A percentile compares a stretch with the other conserved stretches of the same genome.
Evolutionary conservation across 2,329 filamentous ascomycete genomes (phyloP).

Genomic region (Aspergillus oerlinghausenensis): DNA sequence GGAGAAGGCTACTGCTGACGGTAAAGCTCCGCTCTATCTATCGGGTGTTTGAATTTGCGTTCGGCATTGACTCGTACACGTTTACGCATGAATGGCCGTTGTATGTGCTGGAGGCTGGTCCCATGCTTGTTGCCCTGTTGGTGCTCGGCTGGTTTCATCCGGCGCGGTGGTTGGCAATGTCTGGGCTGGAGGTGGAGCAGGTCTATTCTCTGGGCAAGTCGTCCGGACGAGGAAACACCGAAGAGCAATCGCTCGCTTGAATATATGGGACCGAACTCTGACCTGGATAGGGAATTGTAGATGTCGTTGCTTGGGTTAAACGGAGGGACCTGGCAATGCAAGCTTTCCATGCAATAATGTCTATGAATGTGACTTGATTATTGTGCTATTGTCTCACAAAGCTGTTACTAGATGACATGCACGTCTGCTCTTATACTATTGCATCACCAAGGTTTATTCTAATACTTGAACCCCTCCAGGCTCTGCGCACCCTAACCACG

Average conservation of each 20-base stretch:
- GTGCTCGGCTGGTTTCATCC: slow-evolving; percentile 51
- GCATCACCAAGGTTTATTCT: not conserved
- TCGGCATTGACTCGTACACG: slow-evolving; percentile 49
- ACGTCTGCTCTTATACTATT: not conserved
- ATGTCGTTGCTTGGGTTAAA: not conserved
- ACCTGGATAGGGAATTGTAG: too few species aligned
- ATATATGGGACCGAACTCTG: too few species aligned
- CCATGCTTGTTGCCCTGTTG: slow-evolving; percentile 42
- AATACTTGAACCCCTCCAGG: not conserved
- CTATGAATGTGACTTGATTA: not conserved
- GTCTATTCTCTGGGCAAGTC: slow-evolving; percentile 5
- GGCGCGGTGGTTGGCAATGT: slow-evolving; percentile 32
- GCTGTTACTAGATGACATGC: not conserved
- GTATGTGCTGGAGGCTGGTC: slow-evolving; percentile 49
- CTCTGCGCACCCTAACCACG: not conserved
- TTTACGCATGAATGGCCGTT: slow-evolving; percentile 52
- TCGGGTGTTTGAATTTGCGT: slow-evolving; percentile 50
- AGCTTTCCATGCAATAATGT: not conserved
- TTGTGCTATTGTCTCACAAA: not conserved
- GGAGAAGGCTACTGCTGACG: too few species aligned
- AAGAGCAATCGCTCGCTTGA: not conserved
- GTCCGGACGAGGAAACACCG: not conserved
- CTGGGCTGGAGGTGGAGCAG: not conserved
- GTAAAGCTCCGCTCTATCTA: slow-evolving; percentile 49
- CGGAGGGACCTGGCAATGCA: too few species aligned